A percentile compares a stretch with the other conserved stretches of the same genome.
These are phyloP conservation scores for Malbranchea zuffiana DNA, from an alignment of 2,329 filamentous ascomycete genomes.

Conservation along the genomic window DNA sequence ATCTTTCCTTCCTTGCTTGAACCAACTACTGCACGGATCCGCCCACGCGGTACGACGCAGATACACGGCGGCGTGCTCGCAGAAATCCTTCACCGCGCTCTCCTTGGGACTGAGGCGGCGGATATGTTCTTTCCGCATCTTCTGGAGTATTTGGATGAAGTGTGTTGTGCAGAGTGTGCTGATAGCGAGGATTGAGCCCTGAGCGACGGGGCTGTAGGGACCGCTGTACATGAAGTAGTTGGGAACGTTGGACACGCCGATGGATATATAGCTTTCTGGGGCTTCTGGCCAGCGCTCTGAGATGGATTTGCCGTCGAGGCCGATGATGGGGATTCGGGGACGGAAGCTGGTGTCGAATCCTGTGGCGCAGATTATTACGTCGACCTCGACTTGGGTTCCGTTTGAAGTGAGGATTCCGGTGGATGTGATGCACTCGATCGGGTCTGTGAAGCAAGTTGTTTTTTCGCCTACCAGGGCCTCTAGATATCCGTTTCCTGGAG, in stretches of 20 bases:
- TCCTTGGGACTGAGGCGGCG: slow-evolving; percentile 13
- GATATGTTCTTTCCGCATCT: slow-evolving; percentile 16
- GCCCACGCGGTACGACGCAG: slow-evolving; percentile 13
- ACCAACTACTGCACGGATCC: slow-evolving; percentile 16
- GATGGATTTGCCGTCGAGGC: slow-evolving; percentile 11
- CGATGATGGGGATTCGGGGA: slow-evolving; percentile 15
- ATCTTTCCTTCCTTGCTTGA: slow-evolving; percentile 17
- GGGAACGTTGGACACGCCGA: slow-evolving; percentile 12
- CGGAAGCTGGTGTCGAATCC: slow-evolving; percentile 48
- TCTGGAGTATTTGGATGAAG: slow-evolving; percentile 14
- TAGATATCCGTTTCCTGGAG: slow-evolving; percentile 30
- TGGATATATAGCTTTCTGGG: slow-evolving; percentile 13
- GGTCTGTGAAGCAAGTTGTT: slow-evolving; percentile 14
- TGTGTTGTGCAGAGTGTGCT: slow-evolving; percentile 12
- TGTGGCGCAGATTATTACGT: slow-evolving; percentile 58
- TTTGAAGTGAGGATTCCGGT: slow-evolving; percentile 32
- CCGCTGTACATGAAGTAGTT: slow-evolving; percentile 17
- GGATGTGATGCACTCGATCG: slow-evolving; percentile 14
- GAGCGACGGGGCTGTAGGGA: slow-evolving; percentile 13
- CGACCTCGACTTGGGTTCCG: slow-evolving; percentile 46
- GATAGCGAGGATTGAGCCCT: slow-evolving; percentile 14
- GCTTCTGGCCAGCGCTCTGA: slow-evolving; percentile 11
- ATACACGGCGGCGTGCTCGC: slow-evolving; percentile 12
- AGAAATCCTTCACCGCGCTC: slow-evolving; percentile 13
- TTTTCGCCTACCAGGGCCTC: slow-evolving; percentile 20